Base-by-base conservation (phyloP, 331 rosid genomes). In the Pyrus hybrid region DNA sequence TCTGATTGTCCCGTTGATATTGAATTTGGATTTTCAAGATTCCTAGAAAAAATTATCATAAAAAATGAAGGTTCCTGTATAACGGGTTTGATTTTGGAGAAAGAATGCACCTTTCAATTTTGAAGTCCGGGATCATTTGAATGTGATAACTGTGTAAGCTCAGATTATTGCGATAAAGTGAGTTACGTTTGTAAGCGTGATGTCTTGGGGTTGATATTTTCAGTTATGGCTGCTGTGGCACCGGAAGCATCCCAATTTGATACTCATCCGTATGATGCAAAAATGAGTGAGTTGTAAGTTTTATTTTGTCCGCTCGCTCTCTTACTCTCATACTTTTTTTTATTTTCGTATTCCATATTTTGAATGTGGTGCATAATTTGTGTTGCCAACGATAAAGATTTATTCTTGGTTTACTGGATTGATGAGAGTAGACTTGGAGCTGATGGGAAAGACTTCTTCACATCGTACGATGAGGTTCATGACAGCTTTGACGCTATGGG, bases 241-340 rank as follows among this genome's bases (percentile, higher is more conserved):
- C 88, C 87, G 0, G 93, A 91, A 79, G 97, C 91, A 68, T 87
- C 97, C 3, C 90, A 90, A 62, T 90, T 84, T 63, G 95, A 90
- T 79, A 73, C 85, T 53, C 88, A 85, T 64, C 95, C 86, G 49
- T 86, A 70, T 75, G 93, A 91, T 86, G 33, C 89, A 6, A 87
- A 89, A 83, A 91, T 89, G 97, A 83, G 10, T 33, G 93, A 91
- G 81, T 37, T 91, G 97, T 89, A 79, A 75, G 91, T 80, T 80
- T 51, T 57, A 6, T 41, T 63, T 21, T 12, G 33, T 45, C n/a
- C 30, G 13, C 21, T n/a, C 7, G 32, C 22, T 30, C 7, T 16
- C 23, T 60, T 6, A 18, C 20, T 70, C 29, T n/a, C n/a, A n/a
- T n/a, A n/a, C n/a, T n/a, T n/a, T n/a, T n/a, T n/a, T n/a, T n/a